Evolutionary conservation across 169 alveolate genomes (phyloP), one percentile per base, ranked within the genome.

Genomic region (Plasmodium inui): DNA sequence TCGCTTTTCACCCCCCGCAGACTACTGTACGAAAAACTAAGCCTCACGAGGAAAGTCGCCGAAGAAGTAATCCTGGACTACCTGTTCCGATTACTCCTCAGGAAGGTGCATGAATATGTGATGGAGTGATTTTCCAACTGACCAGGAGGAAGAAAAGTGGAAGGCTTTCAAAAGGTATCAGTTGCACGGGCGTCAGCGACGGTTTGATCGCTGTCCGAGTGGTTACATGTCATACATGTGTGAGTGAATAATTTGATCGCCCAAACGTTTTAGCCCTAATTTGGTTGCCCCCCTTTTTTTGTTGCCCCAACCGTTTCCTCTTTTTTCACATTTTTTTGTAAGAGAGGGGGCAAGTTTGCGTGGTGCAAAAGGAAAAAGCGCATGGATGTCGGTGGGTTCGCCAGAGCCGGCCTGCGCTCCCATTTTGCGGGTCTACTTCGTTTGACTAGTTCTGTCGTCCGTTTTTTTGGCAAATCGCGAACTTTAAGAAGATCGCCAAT

Each of bases 21-120:
- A 19, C 4, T 89, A 61, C 19, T 89, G 76, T 89, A 89, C 34
- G 94, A 89, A n/a, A 78, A 30, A 37, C 83, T 89, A 10, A 89
- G 71, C 30, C 19, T 37, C 19, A 89, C 94, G 22, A 79, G 32
- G 39, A 57, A 79, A 89, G 22, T 80, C 14, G 94, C 94, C 79
- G 94, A 89, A 71, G 83, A 89, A 34, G 94, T 80, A 10, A 44
- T 89, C 19, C 82, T 89, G 22, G 90, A 79, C 30, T 79, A 89
- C 73, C 37, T 89, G 22, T 57, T 89, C 73, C 57, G 73, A 19
- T 41, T 89, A 26, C 37, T 89, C 14, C 4, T 89, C 14, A 79
- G 41, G 53, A 88, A 88, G 82, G 44, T 78, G 72, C 88, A 76
- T 41, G 57, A 88, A 17, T 88, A 34, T 79, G 53, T 80, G 10